Evolutionary conservation across 208 protist genomes (phyloP), one percentile per base, ranked within the genome.

Genomic region (Kentomonas sorsogonicus): DNA sequence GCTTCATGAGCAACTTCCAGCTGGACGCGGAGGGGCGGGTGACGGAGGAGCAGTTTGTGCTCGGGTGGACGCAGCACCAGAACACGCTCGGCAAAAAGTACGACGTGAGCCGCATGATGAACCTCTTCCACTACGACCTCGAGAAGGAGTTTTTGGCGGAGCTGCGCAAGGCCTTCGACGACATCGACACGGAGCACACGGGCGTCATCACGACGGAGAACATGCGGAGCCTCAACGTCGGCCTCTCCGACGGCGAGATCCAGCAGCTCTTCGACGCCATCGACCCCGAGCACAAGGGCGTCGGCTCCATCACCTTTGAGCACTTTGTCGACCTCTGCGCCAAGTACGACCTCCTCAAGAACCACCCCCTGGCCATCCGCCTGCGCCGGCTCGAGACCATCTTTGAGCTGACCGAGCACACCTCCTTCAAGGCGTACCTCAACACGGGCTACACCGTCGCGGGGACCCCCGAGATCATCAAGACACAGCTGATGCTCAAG

Each of bases 381-480:
- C 66, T 94, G 5, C 83, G 82, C 25, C 78, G 79, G 30, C 59
- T 90, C 0, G 82, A 92, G 18, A 67, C 74, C 33, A 78, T 94
- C 47, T 94, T 91, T 63, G 80, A 79, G 36, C 61, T 77, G 16
- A 90, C 82, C 10, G 83, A 94, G 52, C 71, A 80, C 48, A 54
- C 60, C 27, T 72, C 62, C 41, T 72, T 89, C 41, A 79, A 83
- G 36, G 63, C 46, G 15, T 77, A 66, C 53, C 34, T 91, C 16
- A 89, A 74, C 66, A 89, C 84, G 11, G 84, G 88, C 18, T 94
- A 89, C 74, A 94, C 77, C 44, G 88, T 94, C 16, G 68, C 81
- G 6, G 84, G 88, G 15, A 63, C 67, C 31, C 62, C 74, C 29
- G 75, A 84, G 60, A 77, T 87, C 47, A 92, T 94, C 60, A 71